A percentile compares a stretch with the other conserved stretches of the same genome.
phyloP scores from a whole-genome alignment of 305 asterid species.

The Fraxinus latifolia region DNA sequence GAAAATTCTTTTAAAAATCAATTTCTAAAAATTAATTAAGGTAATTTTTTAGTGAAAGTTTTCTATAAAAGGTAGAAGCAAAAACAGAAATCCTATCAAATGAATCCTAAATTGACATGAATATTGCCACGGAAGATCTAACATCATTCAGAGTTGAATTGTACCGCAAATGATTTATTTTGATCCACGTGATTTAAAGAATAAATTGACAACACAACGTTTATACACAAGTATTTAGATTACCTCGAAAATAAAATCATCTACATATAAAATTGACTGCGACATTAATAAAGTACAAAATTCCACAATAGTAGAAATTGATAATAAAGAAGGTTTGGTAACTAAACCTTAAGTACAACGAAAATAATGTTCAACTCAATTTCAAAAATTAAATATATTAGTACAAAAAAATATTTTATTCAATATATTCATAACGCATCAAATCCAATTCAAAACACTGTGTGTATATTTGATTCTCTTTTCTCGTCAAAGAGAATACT shows the following conservation, averaged over 20 bases:
- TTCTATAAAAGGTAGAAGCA: background rate
- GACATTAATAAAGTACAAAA: background rate
- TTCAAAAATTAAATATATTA: background rate
- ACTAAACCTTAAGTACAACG: background rate
- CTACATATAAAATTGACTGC: background rate
- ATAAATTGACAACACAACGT: background rate
- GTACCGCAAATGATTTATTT: background rate
- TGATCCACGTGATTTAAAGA: background rate
- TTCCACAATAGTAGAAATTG: background rate
- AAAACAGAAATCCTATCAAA: background rate
- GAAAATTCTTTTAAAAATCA: background rate
- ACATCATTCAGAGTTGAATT: background rate
- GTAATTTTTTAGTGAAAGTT: background rate
- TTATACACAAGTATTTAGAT: background rate
- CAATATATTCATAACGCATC: background rate
- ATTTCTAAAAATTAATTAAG: background rate
- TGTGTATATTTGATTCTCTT: background rate
- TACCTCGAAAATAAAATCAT: background rate
- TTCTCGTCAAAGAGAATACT: background rate
- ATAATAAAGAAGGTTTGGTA: background rate
- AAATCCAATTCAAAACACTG: background rate
- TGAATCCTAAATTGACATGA: background rate
- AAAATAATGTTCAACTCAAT: conserved; percentile 1
- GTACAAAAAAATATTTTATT: background rate
- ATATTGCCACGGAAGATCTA: background rate